Conservation (phyloP, 1,139 yeast genomes). For the Pichia kudriavzevii region DNA sequence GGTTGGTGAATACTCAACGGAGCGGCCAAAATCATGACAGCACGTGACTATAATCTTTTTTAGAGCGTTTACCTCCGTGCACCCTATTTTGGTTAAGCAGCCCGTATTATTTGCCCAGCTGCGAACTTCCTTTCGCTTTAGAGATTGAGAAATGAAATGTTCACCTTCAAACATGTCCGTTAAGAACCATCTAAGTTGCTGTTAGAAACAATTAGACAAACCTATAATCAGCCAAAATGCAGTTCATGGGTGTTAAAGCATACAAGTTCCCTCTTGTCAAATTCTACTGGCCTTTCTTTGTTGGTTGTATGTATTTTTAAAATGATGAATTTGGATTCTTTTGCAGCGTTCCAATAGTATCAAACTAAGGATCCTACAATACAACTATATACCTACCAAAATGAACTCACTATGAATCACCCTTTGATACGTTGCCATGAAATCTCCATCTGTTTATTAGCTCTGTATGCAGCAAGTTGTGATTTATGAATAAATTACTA, state of each 20-base stretch:
- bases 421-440: too few relatives aligned
- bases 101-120: background rate
- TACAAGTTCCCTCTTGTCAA: slow-evolving; percentile 35
- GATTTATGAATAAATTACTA: slow-evolving; percentile 13
- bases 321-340: too few relatives aligned
- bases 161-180: too few relatives aligned
- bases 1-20: too few relatives aligned
- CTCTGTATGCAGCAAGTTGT: too few relatives aligned
- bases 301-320: slow-evolving; percentile 44
- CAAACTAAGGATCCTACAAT: too few relatives aligned
- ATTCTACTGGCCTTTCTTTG: slow-evolving; percentile 64
- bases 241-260: slow-evolving; percentile 28
- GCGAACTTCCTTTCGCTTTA: background rate
- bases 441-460: too few relatives aligned
- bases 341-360: too few relatives aligned
- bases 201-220: background rate
- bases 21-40: background rate
- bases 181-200: background rate
- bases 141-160: too few relatives aligned
- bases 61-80: slow-evolving; percentile 8
- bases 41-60: too few relatives aligned
- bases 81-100: slow-evolving; percentile 7
- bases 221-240: slow-evolving; percentile 21
- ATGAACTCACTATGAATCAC: too few relatives aligned
- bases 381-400: too few relatives aligned